Percentiles rank a stretch among this genome's conserved stretches.
phyloP scores from a whole-genome alignment of 2,329 filamentous ascomycete genomes.

The Pestalotiopsis sp. region DNA sequence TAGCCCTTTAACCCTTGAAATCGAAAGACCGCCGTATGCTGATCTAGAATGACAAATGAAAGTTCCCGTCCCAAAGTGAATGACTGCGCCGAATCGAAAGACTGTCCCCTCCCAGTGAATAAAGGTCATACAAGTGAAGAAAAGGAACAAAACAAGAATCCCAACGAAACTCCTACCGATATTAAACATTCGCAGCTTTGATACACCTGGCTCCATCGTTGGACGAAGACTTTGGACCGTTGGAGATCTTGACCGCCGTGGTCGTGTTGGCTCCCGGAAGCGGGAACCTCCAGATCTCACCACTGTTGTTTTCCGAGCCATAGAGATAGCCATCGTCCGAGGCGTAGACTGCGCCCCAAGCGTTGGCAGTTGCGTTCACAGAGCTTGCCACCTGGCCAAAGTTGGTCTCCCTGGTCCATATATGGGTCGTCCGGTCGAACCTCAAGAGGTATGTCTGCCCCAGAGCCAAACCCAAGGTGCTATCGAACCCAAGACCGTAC shows the following conservation, averaged over 20 bases:
- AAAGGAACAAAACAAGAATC: neutral
- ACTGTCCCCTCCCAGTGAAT: too few relatives aligned
- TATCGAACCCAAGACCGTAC: neutral
- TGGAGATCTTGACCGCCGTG: neutral
- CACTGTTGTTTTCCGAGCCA: neutral
- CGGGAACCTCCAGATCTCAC: conserved; percentile 2
- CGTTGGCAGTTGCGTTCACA: neutral
- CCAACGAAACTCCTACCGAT: neutral
- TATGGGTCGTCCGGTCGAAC: neutral
- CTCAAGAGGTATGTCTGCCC: neutral
- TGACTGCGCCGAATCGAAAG: too few relatives aligned
- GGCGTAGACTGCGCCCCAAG: neutral
- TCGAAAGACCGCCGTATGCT: neutral
- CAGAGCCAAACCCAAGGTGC: neutral
- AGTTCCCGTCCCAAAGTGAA: too few relatives aligned
- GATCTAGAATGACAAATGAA: too few relatives aligned
- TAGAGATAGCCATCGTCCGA: neutral
- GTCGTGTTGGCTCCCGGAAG: neutral
- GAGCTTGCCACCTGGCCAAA: neutral
- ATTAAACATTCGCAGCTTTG: neutral
- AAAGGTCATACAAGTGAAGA: neutral
- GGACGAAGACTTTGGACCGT: neutral
- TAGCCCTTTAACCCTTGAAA: neutral
- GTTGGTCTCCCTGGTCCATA: neutral
- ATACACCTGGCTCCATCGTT: neutral